These are phyloP conservation scores for Penicillium brevicompactum DNA, from an alignment of 2,329 filamentous ascomycete genomes.

Conservation along the genomic window DNA sequence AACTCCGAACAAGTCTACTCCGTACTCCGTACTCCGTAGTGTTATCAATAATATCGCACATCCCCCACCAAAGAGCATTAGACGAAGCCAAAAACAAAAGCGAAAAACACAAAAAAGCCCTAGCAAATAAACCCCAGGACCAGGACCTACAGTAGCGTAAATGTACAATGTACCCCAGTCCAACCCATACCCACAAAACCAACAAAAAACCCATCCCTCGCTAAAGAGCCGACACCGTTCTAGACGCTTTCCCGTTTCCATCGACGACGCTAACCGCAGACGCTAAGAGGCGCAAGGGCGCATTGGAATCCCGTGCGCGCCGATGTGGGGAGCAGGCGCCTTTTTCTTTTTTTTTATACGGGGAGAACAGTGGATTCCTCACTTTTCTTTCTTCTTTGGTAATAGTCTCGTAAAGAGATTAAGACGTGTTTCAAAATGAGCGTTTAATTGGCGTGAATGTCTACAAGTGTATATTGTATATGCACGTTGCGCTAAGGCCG, in stretches of 20 bases:
- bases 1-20: not conserved
- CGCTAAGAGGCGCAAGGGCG: not conserved
- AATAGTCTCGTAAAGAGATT: not conserved
- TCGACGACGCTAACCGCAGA: not conserved
- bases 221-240: slow-evolving; percentile 1
- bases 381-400: not conserved
- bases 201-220: not conserved
- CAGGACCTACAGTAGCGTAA: slow-evolving; percentile 2
- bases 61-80: not conserved
- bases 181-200: not conserved
- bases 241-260: not conserved
- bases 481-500: not conserved
- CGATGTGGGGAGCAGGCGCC: slow-evolving; percentile 2
- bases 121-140: slow-evolving; percentile 1
- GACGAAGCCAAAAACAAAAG: not conserved
- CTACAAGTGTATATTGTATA: not conserved
- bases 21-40: not conserved
- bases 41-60: not conserved
- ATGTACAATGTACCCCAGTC: slow-evolving; percentile 1
- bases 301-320: not conserved
- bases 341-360: not conserved
- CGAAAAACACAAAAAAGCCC: not conserved
- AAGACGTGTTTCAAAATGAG: not conserved
- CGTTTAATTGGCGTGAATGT: not conserved
- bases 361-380: not conserved